Evolutionary conservation across 2,329 filamentous ascomycete genomes (phyloP), one percentile per base, ranked within the genome.

Genomic region (Calonectria naviculata): DNA sequence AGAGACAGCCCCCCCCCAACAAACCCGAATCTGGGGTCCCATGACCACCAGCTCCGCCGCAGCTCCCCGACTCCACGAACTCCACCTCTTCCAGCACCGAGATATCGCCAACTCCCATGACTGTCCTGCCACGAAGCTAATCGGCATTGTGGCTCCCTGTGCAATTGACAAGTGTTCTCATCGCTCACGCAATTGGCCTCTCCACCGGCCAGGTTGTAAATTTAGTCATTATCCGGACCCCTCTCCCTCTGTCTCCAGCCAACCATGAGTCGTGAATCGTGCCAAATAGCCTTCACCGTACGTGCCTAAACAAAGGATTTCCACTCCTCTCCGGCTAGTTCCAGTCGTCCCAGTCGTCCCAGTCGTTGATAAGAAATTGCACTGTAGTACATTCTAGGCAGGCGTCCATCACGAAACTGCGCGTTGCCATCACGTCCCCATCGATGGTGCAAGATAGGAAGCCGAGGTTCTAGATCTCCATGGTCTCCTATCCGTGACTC

Each of bases 91-190:
- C 46, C 70, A 61, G 29, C 71, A 38, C 47, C 44, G 28, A 19
- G 38, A 49, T 54, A 56, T 56, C 58, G n/a, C 46, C 41, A 60
- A 70, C 63, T 52, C 68, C 62, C 36, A 64, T 67, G 56, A 68
- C 63, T 66, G 38, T 46, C 49, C 42, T 65, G 36, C 56, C 56
- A 31, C 56, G 56, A 61, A 31, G 56, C 56, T 28, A 28, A 41
- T 31, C 31, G 56, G 15, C 21, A 28, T 41, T 61, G 44, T 64
- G 61, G 24, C 38, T 64, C 29, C 42, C 31, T 66, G 15, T 31
- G 58, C 12, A 70, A 44, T 54, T 46, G 70, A 73, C 70, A 78
- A 60, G 68, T 77, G 68, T 72, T 49, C 49, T 65, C 28, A 67
- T 63, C 52, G 67, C 49, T 29, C 28, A 4, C 52, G 52, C 13